phyloP scores from a whole-genome alignment of 495 filamentous ascomycete genomes.

The Xylaria intraflava region DNA sequence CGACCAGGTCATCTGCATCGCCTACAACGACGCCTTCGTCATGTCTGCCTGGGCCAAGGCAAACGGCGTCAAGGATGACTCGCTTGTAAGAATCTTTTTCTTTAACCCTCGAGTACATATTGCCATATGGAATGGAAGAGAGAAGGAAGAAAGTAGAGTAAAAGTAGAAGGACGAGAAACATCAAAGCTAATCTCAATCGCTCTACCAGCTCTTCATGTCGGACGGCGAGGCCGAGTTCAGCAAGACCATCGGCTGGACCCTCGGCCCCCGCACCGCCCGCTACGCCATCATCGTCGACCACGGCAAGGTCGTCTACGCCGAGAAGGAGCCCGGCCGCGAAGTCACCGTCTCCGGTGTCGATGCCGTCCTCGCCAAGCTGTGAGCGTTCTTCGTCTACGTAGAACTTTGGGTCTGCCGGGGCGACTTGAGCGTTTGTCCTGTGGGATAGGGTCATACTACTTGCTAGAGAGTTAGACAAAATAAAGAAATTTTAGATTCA shows the following conservation, averaged over 20 bases:
- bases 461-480: too few species aligned
- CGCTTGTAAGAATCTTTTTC: slow-evolving; percentile 53
- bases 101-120: too few species aligned
- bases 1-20: slow-evolving; percentile 76
- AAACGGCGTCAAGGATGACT: slow-evolving; percentile 71
- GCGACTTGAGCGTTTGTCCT: too few species aligned
- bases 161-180: neutral
- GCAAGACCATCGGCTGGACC: slow-evolving; percentile 77
- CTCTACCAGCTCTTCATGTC: slow-evolving; percentile 74
- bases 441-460: too few species aligned
- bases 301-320: slow-evolving; percentile 85
- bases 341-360: slow-evolving; percentile 64
- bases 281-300: slow-evolving; percentile 81
- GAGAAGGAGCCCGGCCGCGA: slow-evolving; percentile 71
- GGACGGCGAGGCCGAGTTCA: slow-evolving; percentile 71
- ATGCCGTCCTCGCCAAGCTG: slow-evolving; percentile 63
- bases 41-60: slow-evolving; percentile 97
- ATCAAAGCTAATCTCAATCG: neutral
- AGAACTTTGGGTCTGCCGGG: neutral
- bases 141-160: too few species aligned
- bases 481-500: too few species aligned
- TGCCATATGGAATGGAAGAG: too few species aligned
- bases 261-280: slow-evolving; percentile 66
- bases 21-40: slow-evolving; percentile 85
- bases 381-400: slow-evolving; percentile 24